phyloP scores from a whole-genome alignment of 495 filamentous ascomycete genomes.

The Aspergillus leporis region DNA sequence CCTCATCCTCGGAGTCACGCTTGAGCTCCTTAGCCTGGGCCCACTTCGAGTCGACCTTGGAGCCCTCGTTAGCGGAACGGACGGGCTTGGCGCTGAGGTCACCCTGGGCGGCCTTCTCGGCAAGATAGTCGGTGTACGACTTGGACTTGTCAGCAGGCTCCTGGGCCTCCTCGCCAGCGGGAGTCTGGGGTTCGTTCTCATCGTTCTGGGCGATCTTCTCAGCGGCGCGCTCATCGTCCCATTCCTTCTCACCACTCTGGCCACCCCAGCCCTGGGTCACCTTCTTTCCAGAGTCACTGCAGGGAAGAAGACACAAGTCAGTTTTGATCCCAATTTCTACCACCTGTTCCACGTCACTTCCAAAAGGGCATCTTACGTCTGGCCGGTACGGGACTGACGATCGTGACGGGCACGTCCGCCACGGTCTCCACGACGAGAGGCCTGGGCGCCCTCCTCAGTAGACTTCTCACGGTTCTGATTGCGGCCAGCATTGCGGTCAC shows the following conservation, averaged over 20 bases:
- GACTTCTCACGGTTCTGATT: slow-evolving; percentile 80
- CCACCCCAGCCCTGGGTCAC: slow-evolving; percentile 88
- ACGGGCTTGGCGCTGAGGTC: slow-evolving; percentile 70
- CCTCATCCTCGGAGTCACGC: slow-evolving; percentile 69
- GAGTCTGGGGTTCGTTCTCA: slow-evolving; percentile 60
- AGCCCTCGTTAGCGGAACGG: slow-evolving; percentile 89
- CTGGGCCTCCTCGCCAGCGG: slow-evolving; percentile 40
- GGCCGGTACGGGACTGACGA: slow-evolving; percentile 74
- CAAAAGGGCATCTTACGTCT: slow-evolving; percentile 55
- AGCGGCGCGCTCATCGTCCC: slow-evolving; percentile 83
- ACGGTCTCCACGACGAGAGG: slow-evolving; percentile 48
- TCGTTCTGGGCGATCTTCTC: slow-evolving; percentile 84
- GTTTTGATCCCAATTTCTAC: not conserved
- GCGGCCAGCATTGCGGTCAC: slow-evolving; percentile 82
- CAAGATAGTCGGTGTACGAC: slow-evolving; percentile 84
- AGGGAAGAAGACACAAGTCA: slow-evolving; percentile 15
- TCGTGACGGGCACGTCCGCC: slow-evolving; percentile 67
- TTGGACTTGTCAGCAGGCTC: slow-evolving; percentile 87
- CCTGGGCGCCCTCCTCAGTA: slow-evolving; percentile 66
- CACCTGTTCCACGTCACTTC: not conserved
- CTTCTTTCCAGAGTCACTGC: slow-evolving; percentile 88
- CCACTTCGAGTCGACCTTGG: slow-evolving; percentile 87
- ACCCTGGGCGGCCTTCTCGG: slow-evolving; percentile 78
- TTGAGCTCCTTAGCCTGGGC: slow-evolving; percentile 74
- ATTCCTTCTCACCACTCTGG: slow-evolving; percentile 74